A percentile compares a stretch with the other conserved stretches of the same genome.
Conservation (phyloP, 495 filamentous ascomycete species). For the Penicillium atrosanguineum region DNA sequence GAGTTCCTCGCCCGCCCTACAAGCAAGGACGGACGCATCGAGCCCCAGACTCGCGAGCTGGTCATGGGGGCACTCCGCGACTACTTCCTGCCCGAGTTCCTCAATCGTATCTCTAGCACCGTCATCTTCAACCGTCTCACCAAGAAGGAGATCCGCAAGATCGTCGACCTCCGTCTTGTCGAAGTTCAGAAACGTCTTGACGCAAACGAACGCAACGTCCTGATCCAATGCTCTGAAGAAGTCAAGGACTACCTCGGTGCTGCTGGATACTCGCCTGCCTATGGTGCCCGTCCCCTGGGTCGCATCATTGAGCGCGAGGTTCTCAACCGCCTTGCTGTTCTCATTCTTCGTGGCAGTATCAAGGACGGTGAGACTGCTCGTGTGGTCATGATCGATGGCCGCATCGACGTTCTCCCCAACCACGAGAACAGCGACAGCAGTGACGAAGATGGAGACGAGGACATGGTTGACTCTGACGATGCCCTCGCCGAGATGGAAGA, state of each 20-base stretch:
- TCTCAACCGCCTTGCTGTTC: constrained; percentile 84
- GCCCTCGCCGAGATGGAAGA: constrained; percentile 65
- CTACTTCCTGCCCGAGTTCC: constrained; percentile 97
- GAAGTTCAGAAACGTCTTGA: constrained; percentile 89
- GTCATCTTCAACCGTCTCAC: constrained; percentile 99
- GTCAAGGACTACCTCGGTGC: constrained; percentile 88
- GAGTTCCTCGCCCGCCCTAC: constrained; percentile 83
- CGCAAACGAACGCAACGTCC: constrained; percentile 77
- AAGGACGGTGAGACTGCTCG: constrained; percentile 78
- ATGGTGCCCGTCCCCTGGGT: constrained; percentile 84
- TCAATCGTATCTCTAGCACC: constrained; percentile 91
- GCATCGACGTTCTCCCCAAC: constrained; percentile 78
- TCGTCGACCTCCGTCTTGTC: constrained; percentile 83
- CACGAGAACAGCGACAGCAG: constrained; percentile 59
- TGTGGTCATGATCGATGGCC: constrained; percentile 73
- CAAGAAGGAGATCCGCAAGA: constrained; percentile 82
- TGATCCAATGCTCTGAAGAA: constrained; percentile 69
- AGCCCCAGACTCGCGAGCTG: constrained; percentile 79
- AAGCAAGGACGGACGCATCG: constrained; percentile 77
- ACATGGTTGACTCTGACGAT: constrained; percentile 68
- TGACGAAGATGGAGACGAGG: constrained; percentile 64
- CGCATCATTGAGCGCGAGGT: constrained; percentile 95
- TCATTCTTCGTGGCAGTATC: constrained; percentile 82
- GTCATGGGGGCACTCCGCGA: constrained; percentile 85
- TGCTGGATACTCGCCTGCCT: constrained; percentile 89